Conservation (phyloP, 768 basidiomycete species). For the Pleurotus ostreatus region DNA sequence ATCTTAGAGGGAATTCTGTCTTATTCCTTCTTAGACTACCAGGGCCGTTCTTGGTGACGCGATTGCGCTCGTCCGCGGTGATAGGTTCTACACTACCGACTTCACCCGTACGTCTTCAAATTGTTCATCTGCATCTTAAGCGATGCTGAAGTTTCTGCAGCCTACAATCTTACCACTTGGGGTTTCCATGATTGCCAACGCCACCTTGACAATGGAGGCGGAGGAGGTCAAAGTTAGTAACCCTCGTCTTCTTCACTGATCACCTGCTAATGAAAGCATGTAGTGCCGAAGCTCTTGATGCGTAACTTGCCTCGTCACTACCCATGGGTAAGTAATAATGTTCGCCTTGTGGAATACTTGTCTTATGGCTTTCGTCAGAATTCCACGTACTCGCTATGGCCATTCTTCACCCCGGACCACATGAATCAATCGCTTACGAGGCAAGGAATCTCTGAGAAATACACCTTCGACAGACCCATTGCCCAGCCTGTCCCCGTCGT, state of each 20-base stretch:
- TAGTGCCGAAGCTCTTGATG: slow-evolving; percentile 41
- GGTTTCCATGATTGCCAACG: slow-evolving; percentile 46
- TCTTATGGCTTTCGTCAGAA: slow-evolving; percentile 43
- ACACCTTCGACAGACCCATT: slow-evolving; percentile 25
- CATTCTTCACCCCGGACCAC: slow-evolving; percentile 55
- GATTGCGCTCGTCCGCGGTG: slow-evolving; percentile 48
- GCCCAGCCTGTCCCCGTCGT: slow-evolving; percentile 20
- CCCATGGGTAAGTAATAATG: slow-evolving; percentile 22
- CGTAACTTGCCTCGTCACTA: slow-evolving; percentile 41
- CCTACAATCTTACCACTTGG: slow-evolving; percentile 45
- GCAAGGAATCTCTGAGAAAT: slow-evolving; percentile 23
- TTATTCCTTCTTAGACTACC: slow-evolving; percentile 27
- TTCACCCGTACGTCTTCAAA: slow-evolving; percentile 36
- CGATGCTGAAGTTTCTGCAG: slow-evolving; percentile 13
- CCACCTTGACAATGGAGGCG: slow-evolving; percentile 36
- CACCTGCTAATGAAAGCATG: neutral
- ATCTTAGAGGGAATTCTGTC: neutral
- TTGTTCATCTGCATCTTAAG: neutral
- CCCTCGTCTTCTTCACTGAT: neutral
- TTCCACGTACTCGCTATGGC: slow-evolving; percentile 59
- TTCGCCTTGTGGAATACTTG: neutral
- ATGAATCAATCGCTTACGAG: slow-evolving; percentile 27
- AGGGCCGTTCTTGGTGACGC: slow-evolving; percentile 51
- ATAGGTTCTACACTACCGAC: slow-evolving; percentile 49
- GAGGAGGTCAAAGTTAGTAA: slow-evolving; percentile 29